Base-by-base conservation (phyloP, 2,329 filamentous ascomycete species). In the Fusarium albosuccineum region DNA sequence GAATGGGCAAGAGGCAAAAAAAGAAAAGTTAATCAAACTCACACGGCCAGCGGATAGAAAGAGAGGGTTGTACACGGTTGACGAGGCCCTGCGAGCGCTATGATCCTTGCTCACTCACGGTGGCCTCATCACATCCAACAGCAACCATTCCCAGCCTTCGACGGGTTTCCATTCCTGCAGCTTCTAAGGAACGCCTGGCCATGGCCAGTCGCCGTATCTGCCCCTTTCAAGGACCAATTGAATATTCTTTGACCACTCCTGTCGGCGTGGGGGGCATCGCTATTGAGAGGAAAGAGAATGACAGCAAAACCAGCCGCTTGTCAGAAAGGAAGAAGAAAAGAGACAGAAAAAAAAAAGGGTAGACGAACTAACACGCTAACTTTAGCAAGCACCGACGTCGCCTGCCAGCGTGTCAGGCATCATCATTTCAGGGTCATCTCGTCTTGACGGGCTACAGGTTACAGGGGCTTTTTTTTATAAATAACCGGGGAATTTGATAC, bases 91-190 rank as follows among this genome's bases (percentile, higher is more conserved):
- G 40, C 11, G 52, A 41, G 29, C 33, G 22, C 27, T 37, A 36
- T 39, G 22, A 22, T 22, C 22, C 56, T 36, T 50, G 49, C 44
- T 61, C 52, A 17, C 54, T 59, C 64, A 52, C 60, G 52, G 49
- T 33, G 45, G 57, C 66, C 67, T 72, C 70, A 72, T 59, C 56
- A 68, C 60, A 49, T 62, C 61, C 62, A 45, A 53, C 30, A 61
- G 59, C 44, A 40, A 22, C 50, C 40, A 49, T 41, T 46, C 39
- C 6, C 37, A 30, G 14, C 27, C 17, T 42, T 34, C 2, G 16
- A 22, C 11, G 16, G 40, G n/a, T 16, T 30, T 44, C 30, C 39
- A 45, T 50, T 42, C 42, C 46, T 42, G 42, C 63, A 62, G 50
- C 39, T 39, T 57, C 49, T 42, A 34, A 51, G 55, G 55, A 64